Conservation (phyloP, 306 rosid species). For the Castanea sativa region DNA sequence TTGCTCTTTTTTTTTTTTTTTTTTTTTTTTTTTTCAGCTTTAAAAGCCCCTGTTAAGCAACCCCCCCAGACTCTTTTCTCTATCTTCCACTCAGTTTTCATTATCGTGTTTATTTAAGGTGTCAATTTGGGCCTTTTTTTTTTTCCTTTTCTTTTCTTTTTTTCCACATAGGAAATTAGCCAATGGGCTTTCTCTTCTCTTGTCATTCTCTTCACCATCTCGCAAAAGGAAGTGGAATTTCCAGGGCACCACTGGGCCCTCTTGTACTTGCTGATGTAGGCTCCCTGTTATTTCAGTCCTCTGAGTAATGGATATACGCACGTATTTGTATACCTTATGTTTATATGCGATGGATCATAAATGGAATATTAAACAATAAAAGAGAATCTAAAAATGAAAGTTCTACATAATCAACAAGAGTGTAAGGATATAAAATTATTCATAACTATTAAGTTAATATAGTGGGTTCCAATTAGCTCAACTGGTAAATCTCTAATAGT, state of each 20-base stretch:
- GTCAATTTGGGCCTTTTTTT: slow-evolving; percentile 4
- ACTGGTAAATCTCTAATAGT: accelerated
- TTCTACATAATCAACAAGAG: no score
- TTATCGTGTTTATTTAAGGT: slow-evolving; percentile 16
- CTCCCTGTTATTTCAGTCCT: no score
- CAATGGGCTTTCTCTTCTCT: slow-evolving; percentile 14
- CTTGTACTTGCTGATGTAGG: slow-evolving; percentile 24
- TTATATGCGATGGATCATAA: no score
- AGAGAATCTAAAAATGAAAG: no score
- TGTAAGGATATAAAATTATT: no score
- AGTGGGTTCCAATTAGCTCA: no score
- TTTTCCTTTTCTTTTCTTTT: not conserved
- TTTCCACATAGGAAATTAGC: not conserved
- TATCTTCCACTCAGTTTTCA: slow-evolving; percentile 11
- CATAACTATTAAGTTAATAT: no score
- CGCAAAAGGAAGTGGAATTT: slow-evolving; percentile 34
- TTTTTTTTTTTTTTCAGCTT: slow-evolving; percentile 36
- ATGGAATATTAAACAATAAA: no score
- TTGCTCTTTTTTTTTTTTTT: slow-evolving; percentile 45
- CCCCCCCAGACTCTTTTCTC: slow-evolving; percentile 3
- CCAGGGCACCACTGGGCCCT: slow-evolving; percentile 29
- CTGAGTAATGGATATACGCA: no score
- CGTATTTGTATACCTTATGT: no score
- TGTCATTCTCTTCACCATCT: slow-evolving; percentile 46
- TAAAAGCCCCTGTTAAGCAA: slow-evolving; percentile 27